These are phyloP conservation scores for Cydonia oblonga DNA, from an alignment of 331 rosid species.

Conservation along the genomic window DNA sequence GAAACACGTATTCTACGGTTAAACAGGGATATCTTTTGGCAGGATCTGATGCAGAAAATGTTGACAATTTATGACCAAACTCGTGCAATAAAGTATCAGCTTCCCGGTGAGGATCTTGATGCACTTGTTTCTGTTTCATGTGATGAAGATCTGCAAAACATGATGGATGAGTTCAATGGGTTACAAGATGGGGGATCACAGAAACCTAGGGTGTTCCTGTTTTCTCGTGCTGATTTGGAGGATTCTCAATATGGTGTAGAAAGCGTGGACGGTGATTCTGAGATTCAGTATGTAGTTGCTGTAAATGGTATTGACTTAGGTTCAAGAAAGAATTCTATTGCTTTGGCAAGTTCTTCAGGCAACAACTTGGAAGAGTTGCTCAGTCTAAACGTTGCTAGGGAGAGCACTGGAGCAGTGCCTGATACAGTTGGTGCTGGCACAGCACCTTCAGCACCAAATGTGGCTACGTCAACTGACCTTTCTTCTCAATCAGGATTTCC, in stretches of 20 bases:
- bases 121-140: slow-evolving; percentile 45
- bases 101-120: slow-evolving; percentile 57
- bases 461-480: slow-evolving; percentile 14
- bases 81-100: slow-evolving; percentile 38
- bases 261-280: slow-evolving; percentile 31
- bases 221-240: slow-evolving; percentile 36
- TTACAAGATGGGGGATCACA: slow-evolving; percentile 25
- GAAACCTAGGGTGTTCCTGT: slow-evolving; percentile 38
- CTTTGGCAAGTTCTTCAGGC: slow-evolving; percentile 24
- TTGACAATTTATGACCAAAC: slow-evolving; percentile 29
- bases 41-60: slow-evolving; percentile 35
- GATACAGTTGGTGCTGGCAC: slow-evolving; percentile 11
- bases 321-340: slow-evolving; percentile 31
- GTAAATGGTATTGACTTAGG: slow-evolving; percentile 38
- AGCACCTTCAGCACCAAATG: slow-evolving; percentile 9
- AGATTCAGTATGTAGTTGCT: slow-evolving; percentile 39
- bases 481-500: slow-evolving; percentile 19
- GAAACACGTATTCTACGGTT: slow-evolving; percentile 38
- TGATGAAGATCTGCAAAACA: slow-evolving; percentile 48
- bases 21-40: slow-evolving; percentile 35
- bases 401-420: slow-evolving; percentile 10
- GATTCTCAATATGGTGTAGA: slow-evolving; percentile 31
- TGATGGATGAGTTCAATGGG: slow-evolving; percentile 41
- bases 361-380: slow-evolving; percentile 38
- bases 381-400: slow-evolving; percentile 21